These are phyloP conservation scores for Mucor circinelloides DNA, from an alignment of 371 early-diverging fungal genomes.

Conservation along the genomic window DNA sequence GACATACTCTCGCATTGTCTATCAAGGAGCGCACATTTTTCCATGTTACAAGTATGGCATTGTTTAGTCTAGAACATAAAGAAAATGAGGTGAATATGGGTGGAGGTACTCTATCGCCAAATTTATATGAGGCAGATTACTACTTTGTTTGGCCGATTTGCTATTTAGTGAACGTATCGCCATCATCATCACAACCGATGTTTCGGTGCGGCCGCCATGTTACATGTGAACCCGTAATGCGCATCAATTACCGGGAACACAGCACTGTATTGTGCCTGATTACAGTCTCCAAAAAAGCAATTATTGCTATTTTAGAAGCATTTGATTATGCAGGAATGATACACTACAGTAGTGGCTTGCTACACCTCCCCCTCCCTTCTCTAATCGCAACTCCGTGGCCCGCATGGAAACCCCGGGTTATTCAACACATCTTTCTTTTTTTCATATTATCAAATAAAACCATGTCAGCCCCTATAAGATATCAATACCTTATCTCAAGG, in stretches of 20 bases:
- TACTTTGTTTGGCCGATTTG: too few relatives aligned
- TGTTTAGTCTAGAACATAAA: too few relatives aligned
- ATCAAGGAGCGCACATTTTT: too few relatives aligned
- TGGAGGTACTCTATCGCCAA: too few relatives aligned
- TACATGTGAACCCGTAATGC: background rate
- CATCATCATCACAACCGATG: background rate
- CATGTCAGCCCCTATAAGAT: conserved; percentile 42
- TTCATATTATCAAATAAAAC: background rate
- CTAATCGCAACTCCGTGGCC: background rate
- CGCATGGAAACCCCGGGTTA: background rate
- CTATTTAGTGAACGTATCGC: too few relatives aligned
- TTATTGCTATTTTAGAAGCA: background rate
- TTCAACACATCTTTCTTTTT: background rate
- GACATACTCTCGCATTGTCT: too few relatives aligned
- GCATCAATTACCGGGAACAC: background rate
- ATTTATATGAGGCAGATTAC: too few relatives aligned
- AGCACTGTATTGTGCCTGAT: background rate
- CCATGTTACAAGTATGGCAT: too few relatives aligned
- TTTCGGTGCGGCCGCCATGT: background rate
- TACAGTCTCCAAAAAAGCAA: background rate
- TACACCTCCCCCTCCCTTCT: background rate
- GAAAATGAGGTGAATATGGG: too few relatives aligned
- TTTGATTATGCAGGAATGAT: background rate
- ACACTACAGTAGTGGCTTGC: background rate
- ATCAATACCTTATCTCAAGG: conserved; percentile 51